Evolutionary conservation across 2,329 filamentous ascomycete genomes (phyloP).

Genomic region (Colletotrichum lindemuthianum): DNA sequence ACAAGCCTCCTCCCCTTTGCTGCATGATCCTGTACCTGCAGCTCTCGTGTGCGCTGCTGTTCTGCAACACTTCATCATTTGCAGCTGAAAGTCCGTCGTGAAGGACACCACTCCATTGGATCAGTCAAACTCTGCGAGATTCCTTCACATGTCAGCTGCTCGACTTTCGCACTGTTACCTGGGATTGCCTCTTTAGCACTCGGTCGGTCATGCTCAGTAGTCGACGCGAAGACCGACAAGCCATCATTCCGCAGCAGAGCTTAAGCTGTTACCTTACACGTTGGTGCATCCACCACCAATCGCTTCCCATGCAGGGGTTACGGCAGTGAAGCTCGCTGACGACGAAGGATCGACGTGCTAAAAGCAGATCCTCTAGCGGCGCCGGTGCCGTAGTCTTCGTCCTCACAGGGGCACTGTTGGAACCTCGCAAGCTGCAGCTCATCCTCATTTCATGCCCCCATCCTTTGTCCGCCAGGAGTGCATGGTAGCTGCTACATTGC

Average conservation of each 20-base stretch:
- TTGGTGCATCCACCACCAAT: neutral
- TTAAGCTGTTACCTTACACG: too few relatives aligned
- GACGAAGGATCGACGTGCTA: slow-evolving; percentile 28
- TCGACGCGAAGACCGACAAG: too few relatives aligned
- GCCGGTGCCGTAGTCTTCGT: neutral
- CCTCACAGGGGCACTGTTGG: neutral
- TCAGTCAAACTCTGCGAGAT: slow-evolving; percentile 6
- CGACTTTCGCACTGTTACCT: neutral
- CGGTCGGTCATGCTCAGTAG: neutral
- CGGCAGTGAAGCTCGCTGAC: slow-evolving; percentile 1
- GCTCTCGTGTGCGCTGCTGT: slow-evolving; percentile 23
- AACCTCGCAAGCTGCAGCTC: too few relatives aligned
- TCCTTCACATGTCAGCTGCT: slow-evolving; percentile 24
- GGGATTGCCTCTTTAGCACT: neutral
- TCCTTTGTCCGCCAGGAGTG: slow-evolving; percentile 1
- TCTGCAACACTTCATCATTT: slow-evolving; percentile 4
- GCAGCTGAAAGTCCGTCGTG: slow-evolving; percentile 9
- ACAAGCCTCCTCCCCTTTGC: slow-evolving; percentile 16
- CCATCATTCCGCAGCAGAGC: too few relatives aligned
- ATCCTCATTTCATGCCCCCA: neutral
- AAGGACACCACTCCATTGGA: slow-evolving; percentile 17
- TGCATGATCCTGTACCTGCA: slow-evolving; percentile 25
- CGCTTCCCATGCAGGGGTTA: neutral
- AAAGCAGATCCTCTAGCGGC: slow-evolving; percentile 32
- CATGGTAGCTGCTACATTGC: neutral